These are phyloP conservation scores for Petunia hybrid DNA, from an alignment of 305 asterid species.

Conservation along the genomic window DNA sequence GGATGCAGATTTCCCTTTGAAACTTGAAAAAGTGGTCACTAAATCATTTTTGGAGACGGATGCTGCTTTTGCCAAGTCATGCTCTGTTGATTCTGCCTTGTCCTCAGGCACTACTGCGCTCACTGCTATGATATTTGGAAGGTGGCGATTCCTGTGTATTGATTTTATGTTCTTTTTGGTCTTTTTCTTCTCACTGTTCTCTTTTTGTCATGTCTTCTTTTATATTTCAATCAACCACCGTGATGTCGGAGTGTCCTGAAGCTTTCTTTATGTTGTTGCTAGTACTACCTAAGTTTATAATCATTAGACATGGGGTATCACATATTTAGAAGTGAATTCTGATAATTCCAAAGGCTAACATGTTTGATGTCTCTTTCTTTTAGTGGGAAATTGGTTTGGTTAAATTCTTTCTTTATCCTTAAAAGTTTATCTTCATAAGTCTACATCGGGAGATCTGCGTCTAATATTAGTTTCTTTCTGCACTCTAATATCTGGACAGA, in stretches of 20 bases:
- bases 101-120: constrained; percentile 93
- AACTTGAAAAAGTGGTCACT: constrained; percentile 81
- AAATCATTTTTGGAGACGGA: constrained; percentile 80
- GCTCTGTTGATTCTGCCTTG: constrained; percentile 63
- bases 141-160: constrained; percentile 46
- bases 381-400: background rate
- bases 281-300: background rate
- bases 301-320: background rate
- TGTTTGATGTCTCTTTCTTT: background rate
- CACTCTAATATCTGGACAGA: constrained; percentile 45
- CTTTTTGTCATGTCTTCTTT: background rate
- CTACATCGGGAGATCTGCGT: background rate
- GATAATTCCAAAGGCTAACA: background rate
- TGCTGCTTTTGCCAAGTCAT: constrained; percentile 74
- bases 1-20: constrained; percentile 81
- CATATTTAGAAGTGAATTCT: background rate
- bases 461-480: constrained; percentile 15
- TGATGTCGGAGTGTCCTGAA: background rate
- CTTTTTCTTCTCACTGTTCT: background rate
- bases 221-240: background rate
- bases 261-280: background rate
- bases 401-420: background rate
- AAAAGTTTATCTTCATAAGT: background rate
- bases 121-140: constrained; percentile 86
- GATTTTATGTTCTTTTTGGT: background rate